These are phyloP conservation scores for Mycena pura DNA, from an alignment of 768 basidiomycete genomes.

Conservation along the genomic window DNA sequence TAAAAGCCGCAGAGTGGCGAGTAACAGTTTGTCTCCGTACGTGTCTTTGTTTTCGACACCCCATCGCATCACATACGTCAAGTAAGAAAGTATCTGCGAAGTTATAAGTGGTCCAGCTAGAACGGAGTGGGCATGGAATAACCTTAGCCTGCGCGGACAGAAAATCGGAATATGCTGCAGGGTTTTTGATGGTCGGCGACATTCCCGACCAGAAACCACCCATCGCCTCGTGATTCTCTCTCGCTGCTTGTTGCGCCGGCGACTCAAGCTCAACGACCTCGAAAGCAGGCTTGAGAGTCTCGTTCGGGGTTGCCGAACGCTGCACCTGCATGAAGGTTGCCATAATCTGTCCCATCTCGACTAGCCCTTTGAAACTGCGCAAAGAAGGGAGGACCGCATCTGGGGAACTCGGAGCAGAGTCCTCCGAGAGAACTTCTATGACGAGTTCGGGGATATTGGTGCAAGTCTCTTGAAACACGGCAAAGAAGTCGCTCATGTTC, in stretches of 20 bases:
- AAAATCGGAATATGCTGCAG: slow-evolving; percentile 79
- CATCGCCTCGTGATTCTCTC: slow-evolving; percentile 81
- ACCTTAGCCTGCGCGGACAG: slow-evolving; percentile 93
- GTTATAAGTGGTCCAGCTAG: slow-evolving; percentile 16
- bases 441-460: slow-evolving; percentile 76
- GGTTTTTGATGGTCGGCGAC: slow-evolving; percentile 76
- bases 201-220: slow-evolving; percentile 86
- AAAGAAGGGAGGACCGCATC: slow-evolving; percentile 71
- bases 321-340: slow-evolving; percentile 90
- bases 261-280: slow-evolving; percentile 80
- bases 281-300: slow-evolving; percentile 79
- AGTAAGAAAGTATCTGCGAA: slow-evolving; percentile 83
- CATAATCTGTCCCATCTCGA: slow-evolving; percentile 92
- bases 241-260: slow-evolving; percentile 78
- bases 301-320: slow-evolving; percentile 66
- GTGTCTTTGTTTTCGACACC: slow-evolving; percentile 65
- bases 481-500: slow-evolving; percentile 77
- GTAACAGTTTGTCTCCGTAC: slow-evolving; percentile 82
- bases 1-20: slow-evolving; percentile 83
- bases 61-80: slow-evolving; percentile 86
- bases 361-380: slow-evolving; percentile 91
- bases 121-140: slow-evolving; percentile 20
- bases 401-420: slow-evolving; percentile 60
- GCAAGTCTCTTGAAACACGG: slow-evolving; percentile 81
- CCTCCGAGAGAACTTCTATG: slow-evolving; percentile 74